phyloP scores from a whole-genome alignment of 306 rosid species.

The Glycine latifolia region DNA sequence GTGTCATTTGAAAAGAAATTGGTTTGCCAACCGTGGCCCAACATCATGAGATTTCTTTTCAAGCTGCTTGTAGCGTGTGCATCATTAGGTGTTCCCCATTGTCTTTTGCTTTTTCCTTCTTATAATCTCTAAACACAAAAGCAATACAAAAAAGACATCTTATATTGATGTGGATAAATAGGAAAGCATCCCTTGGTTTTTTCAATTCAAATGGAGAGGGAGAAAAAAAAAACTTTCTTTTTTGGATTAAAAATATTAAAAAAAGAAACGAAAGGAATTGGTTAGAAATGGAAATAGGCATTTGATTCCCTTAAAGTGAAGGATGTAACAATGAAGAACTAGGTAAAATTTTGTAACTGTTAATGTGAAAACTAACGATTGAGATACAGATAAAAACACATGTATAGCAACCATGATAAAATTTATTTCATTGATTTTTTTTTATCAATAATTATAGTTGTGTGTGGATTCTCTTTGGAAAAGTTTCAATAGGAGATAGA shows the following conservation, averaged over 20 bases:
- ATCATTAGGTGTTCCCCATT: conserved; percentile 45
- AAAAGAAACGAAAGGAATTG: no score
- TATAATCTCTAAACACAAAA: neutral
- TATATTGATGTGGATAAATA: neutral
- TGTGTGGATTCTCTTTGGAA: neutral
- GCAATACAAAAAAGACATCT: neutral
- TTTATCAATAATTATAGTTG: neutral
- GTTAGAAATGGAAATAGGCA: no score
- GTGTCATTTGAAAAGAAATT: neutral
- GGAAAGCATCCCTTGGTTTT: neutral
- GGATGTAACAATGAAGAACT: neutral
- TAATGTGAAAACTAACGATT: neutral
- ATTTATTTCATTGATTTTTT: neutral
- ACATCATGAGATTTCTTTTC: conserved; percentile 28
- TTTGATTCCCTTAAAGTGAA: neutral
- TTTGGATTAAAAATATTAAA: neutral
- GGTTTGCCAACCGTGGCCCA: conserved; percentile 40
- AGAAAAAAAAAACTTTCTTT: no score
- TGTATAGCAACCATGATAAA: neutral
- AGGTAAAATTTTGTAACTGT: neutral
- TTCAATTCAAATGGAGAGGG: neutral
- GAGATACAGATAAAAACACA: neutral
- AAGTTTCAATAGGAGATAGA: no score
- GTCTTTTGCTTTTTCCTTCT: conserved; percentile 23
- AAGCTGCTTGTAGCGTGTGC: conserved; percentile 41